Conservation (phyloP, 2,329 filamentous ascomycete genomes). For the Xylaria sp. region DNA sequence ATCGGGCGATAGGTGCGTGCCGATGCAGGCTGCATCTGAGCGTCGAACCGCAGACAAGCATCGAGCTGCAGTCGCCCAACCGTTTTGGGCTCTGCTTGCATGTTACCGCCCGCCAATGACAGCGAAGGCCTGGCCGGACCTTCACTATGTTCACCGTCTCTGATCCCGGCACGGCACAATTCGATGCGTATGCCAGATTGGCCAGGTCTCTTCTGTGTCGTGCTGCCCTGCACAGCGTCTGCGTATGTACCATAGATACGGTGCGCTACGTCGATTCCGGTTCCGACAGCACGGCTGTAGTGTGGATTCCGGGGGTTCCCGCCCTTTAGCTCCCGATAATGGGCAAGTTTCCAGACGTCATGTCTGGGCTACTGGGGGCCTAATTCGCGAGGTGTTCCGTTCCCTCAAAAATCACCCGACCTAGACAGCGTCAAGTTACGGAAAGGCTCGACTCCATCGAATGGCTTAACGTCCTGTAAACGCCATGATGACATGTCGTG, state of each 20-base stretch:
- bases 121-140: slow-evolving; percentile 14
- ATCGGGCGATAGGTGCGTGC: slow-evolving; percentile 12
- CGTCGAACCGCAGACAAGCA: slow-evolving; percentile 12
- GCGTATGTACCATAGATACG: slow-evolving; percentile 6
- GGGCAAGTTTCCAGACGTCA: slow-evolving; percentile 6
- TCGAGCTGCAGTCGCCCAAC: slow-evolving; percentile 21
- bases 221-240: slow-evolving; percentile 10
- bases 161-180: slow-evolving; percentile 10
- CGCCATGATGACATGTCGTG: slow-evolving; percentile 1
- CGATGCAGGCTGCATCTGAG: slow-evolving; percentile 16
- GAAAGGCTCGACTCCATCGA: neutral
- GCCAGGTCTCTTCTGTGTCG: slow-evolving; percentile 9
- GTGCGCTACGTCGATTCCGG: slow-evolving; percentile 7
- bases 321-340: slow-evolving; percentile 27
- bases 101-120: slow-evolving; percentile 16
- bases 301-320: slow-evolving; percentile 29
- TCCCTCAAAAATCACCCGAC: neutral
- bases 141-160: slow-evolving; percentile 16
- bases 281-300: slow-evolving; percentile 21
- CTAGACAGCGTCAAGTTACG: neutral
- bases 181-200: slow-evolving; percentile 6
- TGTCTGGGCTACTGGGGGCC: slow-evolving; percentile 3
- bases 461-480: neutral
- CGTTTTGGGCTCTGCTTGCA: slow-evolving; percentile 25
- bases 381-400: slow-evolving; percentile 5